Conservation (phyloP, 768 basidiomycete species). For the Imleria badia region DNA sequence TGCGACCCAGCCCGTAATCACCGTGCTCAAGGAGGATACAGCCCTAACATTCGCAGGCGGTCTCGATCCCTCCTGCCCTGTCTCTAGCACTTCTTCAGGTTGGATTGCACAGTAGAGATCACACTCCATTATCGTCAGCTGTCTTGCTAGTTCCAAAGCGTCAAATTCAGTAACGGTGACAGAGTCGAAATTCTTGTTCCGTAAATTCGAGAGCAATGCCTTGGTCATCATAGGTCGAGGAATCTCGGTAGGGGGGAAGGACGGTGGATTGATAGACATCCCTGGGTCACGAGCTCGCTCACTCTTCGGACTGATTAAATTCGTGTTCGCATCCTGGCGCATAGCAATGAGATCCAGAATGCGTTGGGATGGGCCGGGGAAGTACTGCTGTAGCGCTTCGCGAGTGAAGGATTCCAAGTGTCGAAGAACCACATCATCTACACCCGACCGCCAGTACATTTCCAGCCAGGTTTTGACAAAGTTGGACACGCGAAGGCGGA, state of each 20-base stretch:
- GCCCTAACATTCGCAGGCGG: conserved; percentile 74
- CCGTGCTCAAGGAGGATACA: conserved; percentile 85
- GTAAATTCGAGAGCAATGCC: conserved; percentile 63
- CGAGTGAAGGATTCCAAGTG: conserved; percentile 59
- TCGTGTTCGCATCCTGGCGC: conserved; percentile 49
- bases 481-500: conserved; percentile 88
- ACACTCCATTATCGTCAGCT: conserved; percentile 93
- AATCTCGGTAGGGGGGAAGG: conserved; percentile 56
- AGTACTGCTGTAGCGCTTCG: conserved; percentile 59
- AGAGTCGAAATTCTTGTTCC: conserved; percentile 59
- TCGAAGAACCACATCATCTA: conserved; percentile 66
- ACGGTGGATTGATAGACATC: conserved; percentile 67
- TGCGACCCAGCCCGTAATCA: conserved; percentile 94
- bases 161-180: conserved; percentile 90
- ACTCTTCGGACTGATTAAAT: conserved; percentile 53
- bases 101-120: conserved; percentile 82
- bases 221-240: conserved; percentile 89
- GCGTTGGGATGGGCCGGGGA: conserved; percentile 68
- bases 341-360: conserved; percentile 66
- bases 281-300: conserved; percentile 74
- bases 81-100: conserved; percentile 86
- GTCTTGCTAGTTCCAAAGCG: conserved; percentile 85
- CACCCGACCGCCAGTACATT: conserved; percentile 77
- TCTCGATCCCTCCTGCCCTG: conserved; percentile 67
- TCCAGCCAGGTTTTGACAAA: conserved; percentile 96